Conservation (phyloP, 768 basidiomycete species). For the Trametes punicea region DNA sequence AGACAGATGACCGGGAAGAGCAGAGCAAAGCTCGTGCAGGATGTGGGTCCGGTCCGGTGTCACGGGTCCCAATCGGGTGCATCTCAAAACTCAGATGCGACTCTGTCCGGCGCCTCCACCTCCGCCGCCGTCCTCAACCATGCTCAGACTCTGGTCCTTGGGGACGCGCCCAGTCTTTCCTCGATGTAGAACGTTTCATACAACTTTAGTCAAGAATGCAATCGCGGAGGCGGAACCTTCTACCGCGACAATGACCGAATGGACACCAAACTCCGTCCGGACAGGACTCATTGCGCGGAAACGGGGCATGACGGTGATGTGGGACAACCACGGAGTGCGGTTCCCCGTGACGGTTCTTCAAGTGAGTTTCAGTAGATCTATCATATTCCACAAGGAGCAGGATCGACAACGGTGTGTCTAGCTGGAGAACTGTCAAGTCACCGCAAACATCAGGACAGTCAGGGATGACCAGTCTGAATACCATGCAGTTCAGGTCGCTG, state of each 20-base stretch:
- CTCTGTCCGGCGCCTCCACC: constrained; percentile 1
- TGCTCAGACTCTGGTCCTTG: constrained; percentile 54
- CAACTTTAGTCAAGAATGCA: constrained; percentile 35
- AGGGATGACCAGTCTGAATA: constrained; percentile 69
- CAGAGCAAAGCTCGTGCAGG: neutral
- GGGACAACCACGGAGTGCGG: constrained; percentile 85
- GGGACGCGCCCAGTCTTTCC: constrained; percentile 36
- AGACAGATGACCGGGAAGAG: neutral
- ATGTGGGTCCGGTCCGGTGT: neutral
- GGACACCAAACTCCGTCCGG: constrained; percentile 81
- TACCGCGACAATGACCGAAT: constrained; percentile 46
- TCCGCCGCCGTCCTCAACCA: constrained; percentile 26
- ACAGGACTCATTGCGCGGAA: constrained; percentile 94
- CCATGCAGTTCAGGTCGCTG: constrained; percentile 92
- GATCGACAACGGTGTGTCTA: constrained; percentile 33
- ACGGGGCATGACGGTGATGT: constrained; percentile 92
- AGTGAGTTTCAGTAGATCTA: constrained; percentile 40
- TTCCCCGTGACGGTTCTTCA: constrained; percentile 94
- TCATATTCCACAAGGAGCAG: neutral
- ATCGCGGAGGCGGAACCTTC: constrained; percentile 31
- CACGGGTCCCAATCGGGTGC: constrained; percentile 14
- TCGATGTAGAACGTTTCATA: constrained; percentile 43
- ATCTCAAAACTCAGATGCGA: constrained; percentile 20
- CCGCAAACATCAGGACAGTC: constrained; percentile 66
- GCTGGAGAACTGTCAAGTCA: constrained; percentile 90